Conservation (phyloP, 257 asterid genomes). For the Orobanche coerulescens region DNA sequence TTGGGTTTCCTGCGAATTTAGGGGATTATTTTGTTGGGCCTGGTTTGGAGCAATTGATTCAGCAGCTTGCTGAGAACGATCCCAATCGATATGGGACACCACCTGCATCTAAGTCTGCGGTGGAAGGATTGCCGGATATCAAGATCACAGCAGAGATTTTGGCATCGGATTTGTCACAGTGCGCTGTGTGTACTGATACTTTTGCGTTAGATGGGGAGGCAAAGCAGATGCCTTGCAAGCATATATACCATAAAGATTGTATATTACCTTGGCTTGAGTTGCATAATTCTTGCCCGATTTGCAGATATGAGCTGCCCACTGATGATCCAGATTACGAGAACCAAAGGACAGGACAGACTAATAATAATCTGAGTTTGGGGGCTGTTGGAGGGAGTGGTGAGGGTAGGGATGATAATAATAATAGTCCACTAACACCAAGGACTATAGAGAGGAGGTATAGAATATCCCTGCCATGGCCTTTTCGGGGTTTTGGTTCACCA, state of each 20-base stretch:
- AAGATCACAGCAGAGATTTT: constrained; percentile 40
- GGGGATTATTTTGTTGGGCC: constrained; percentile 83
- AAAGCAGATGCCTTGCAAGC: constrained; percentile 83
- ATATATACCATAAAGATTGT: constrained; percentile 77
- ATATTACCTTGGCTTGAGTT: constrained; percentile 83
- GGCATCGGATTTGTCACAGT: constrained; percentile 55
- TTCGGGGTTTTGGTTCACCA: constrained; percentile 50
- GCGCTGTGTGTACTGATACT: constrained; percentile 83
- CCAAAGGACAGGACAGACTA: constrained; percentile 32
- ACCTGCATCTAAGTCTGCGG: constrained; percentile 70
- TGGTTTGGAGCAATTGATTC: constrained; percentile 79
- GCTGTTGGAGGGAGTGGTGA: constrained; percentile 25
- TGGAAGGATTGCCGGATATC: constrained; percentile 62
- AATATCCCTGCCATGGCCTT: constrained; percentile 63
- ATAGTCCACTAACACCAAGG: constrained; percentile 40
- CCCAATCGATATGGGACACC: constrained; percentile 86
- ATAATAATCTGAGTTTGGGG: constrained; percentile 26
- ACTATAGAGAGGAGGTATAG: constrained; percentile 57
- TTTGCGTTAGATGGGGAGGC: constrained; percentile 60
- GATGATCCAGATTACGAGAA: constrained; percentile 80
- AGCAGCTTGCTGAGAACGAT: constrained; percentile 77
- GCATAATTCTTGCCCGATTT: constrained; percentile 91
- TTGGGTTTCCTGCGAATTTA: constrained; percentile 43
- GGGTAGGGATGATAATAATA: constrained; percentile 15
- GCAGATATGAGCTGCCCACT: constrained; percentile 83